Percentiles rank a stretch among this genome's conserved stretches.
These are phyloP conservation scores for Euryodendron excelsum DNA, from an alignment of 148 eudicot genomes.

Conservation along the genomic window DNA sequence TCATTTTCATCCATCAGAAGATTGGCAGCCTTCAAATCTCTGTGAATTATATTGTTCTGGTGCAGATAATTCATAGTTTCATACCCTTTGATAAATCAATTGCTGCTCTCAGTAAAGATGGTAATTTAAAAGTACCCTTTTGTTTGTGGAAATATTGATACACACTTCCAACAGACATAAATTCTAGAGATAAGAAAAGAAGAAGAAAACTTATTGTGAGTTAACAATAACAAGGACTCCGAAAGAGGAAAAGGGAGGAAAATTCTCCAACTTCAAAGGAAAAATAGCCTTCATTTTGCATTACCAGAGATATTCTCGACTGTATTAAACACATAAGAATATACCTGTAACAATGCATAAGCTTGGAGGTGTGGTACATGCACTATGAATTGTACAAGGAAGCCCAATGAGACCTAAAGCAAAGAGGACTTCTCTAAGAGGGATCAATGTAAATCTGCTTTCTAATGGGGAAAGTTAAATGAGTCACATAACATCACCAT, in stretches of 20 bases:
- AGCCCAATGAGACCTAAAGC: constrained; percentile 5
- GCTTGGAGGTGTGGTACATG: too few species aligned
- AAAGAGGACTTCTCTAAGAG: background rate
- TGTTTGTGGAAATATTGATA: constrained; percentile 95
- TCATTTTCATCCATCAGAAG: constrained; percentile 97
- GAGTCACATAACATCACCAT: background rate
- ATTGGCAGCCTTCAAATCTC: constrained; percentile 92
- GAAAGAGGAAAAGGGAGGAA: background rate
- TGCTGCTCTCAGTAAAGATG: constrained; percentile 73
- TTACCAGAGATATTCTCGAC: background rate
- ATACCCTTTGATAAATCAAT: constrained; percentile 86
- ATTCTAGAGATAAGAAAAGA: constrained; percentile 41
- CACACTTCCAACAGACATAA: constrained; percentile 92
- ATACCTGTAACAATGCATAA: too few species aligned
- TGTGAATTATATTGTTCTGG: too few species aligned
- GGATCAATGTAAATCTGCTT: background rate
- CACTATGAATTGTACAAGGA: constrained; percentile 73
- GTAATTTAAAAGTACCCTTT: constrained; percentile 79
- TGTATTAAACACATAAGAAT: too few species aligned
- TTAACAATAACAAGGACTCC: background rate
- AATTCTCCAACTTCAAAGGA: background rate
- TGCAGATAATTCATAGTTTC: constrained; percentile 92
- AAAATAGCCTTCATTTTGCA: background rate
- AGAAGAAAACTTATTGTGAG: background rate
- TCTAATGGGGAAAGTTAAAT: background rate